phyloP scores from a whole-genome alignment of 257 asterid species.

The Rauvolfia tetraphylla region DNA sequence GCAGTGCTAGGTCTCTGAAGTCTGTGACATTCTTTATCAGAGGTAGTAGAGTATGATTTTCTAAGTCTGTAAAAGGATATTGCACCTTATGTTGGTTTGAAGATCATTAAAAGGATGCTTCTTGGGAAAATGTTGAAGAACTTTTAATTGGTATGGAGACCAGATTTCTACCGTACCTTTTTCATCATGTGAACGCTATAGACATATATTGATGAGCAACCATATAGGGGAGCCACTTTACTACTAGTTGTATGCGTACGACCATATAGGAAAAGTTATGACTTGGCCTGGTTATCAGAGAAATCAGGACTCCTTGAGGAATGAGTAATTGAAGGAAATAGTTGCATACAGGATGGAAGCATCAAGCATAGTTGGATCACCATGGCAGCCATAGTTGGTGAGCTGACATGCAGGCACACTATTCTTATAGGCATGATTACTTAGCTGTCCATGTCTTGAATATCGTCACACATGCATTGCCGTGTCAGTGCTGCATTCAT shows the following conservation, averaged over 20 bases:
- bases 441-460: constrained; percentile 28
- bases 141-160: background rate
- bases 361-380: constrained; percentile 6
- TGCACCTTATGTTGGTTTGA: background rate
- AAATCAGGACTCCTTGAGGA: background rate
- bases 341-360: background rate
- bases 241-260: too few species aligned
- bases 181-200: background rate
- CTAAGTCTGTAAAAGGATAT: background rate
- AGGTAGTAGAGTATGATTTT: background rate
- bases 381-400: constrained; percentile 12
- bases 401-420: constrained; percentile 13
- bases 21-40: background rate
- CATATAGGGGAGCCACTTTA: background rate
- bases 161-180: background rate
- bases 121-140: background rate
- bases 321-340: constrained; percentile 1
- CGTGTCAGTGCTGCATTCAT: constrained; percentile 31
- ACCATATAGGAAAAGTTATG: background rate
- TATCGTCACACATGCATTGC: constrained; percentile 18
- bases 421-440: constrained; percentile 31
- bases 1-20: background rate
- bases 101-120: background rate
- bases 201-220: background rate
- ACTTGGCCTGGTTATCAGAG: background rate